Base-by-base conservation (phyloP, 352 stramenopile species). In the Phytophthora pini region DNA sequence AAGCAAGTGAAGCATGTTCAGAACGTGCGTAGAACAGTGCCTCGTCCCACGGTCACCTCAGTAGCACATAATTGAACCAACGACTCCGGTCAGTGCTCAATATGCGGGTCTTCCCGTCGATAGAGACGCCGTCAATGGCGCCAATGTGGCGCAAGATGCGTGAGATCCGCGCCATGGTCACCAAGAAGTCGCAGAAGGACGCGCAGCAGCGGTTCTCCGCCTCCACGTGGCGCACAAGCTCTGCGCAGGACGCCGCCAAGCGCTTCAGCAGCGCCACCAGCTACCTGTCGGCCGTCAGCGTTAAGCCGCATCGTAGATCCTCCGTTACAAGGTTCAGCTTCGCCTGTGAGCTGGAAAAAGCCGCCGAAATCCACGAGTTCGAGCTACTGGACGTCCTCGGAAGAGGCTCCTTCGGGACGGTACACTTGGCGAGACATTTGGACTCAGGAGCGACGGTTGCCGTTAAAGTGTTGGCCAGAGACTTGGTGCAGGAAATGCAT, bases 361-460 rank as follows among this genome's bases (percentile, higher is more conserved):
- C 66, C 57, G 70, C 27, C 0, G 31, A 59, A 3, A 68, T 87
- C 5, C 15, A 53, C 52, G 83, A 92, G 44, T 88, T 82, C 39
- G 80, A 94, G 51, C 38, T 92, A 31, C 67, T 91, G 27, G 71
- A 72, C 39, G 76, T 91, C 3, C 65, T 95, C 12, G 88, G 88
- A 0, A 62, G 76, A 56, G 88, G 88, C 32, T 89, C 80, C 13
- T 95, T 89, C 36, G 88, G 83, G 27, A 72, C 84, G 27, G 85
- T 94, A 10, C 79, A 87, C 24, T 70, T 93, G 12, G 88, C 85
- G 20, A 65, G 82, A 4, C 85, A 92, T 56, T 58, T 68, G 27
- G 79, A 74, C 43, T 80, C 81, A 17, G 84, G 86, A 36, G 69
- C 50, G 2, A 76, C 66, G 10, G 79, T 93, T 3, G 85, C 85